A percentile compares a stretch with the other conserved stretches of the same genome.
Evolutionary conservation across 257 asterid genomes (phyloP).

Genomic region (Dorcoceras hygrometricum): DNA sequence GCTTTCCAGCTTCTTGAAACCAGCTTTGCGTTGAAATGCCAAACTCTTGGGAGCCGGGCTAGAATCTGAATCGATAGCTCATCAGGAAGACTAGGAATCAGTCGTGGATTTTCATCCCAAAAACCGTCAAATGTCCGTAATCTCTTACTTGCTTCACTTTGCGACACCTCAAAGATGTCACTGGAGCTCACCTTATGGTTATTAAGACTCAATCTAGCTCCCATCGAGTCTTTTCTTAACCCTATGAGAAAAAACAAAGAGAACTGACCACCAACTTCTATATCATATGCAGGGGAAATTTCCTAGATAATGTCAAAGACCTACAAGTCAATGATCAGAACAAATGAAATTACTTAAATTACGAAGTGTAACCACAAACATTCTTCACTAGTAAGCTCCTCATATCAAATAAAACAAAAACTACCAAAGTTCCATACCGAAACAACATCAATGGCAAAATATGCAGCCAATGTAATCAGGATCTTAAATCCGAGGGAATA

Average conservation of each 20-base stretch:
- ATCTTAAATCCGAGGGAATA: not conserved
- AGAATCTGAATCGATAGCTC: conserved; percentile 80
- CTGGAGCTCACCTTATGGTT: conserved; percentile 37
- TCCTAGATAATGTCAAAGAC: conserved; percentile 20
- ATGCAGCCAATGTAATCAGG: not conserved
- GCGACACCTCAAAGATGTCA: conserved; percentile 39
- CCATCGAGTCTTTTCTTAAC: conserved; percentile 41
- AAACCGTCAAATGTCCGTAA: conserved; percentile 51
- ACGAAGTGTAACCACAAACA: conserved; percentile 6
- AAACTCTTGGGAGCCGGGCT: conserved; percentile 66
- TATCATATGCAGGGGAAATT: conserved; percentile 21
- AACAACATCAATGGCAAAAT: not conserved
- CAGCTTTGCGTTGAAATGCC: conserved; percentile 48
- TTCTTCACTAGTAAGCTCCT: not conserved
- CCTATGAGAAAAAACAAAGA: conserved; percentile 17
- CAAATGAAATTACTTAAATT: not conserved
- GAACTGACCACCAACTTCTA: conserved; percentile 25
- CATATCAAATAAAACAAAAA: not conserved
- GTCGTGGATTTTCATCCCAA: conserved; percentile 63
- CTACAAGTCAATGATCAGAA: conserved; percentile 17
- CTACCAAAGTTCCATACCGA: not conserved
- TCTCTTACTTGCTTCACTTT: conserved; percentile 66
- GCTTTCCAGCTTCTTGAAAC: conserved; percentile 79
- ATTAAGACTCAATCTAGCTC: conserved; percentile 59
- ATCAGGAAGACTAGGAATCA: conserved; percentile 79